Percentiles rank a stretch among this genome's conserved stretches.
Evolutionary conservation across 2,329 filamentous ascomycete species (phyloP).

Genomic region (Colletotrichum tamarilloi): DNA sequence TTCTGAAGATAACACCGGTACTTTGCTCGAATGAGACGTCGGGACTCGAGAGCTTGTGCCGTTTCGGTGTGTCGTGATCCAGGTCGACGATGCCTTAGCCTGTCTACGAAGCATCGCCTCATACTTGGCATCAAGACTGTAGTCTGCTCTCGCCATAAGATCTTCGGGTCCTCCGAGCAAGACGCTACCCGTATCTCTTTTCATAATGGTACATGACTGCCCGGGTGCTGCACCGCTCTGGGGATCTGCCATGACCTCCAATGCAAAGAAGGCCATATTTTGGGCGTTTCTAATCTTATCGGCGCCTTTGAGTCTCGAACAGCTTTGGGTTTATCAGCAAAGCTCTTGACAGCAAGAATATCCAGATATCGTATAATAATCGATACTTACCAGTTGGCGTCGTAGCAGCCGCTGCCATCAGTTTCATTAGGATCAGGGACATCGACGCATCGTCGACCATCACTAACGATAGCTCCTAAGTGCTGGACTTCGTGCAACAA

Average conservation of each 20-base stretch:
- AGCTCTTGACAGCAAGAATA: fast-evolving
- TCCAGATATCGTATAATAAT: fast-evolving
- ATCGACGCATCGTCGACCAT: background rate
- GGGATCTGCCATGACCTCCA: slow-evolving; percentile 14
- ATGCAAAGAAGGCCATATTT: slow-evolving; percentile 3
- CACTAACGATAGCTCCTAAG: background rate
- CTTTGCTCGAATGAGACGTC: background rate
- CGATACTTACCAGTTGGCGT: background rate
- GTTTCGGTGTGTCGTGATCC: background rate
- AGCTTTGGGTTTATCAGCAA: background rate
- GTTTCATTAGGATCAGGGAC: background rate
- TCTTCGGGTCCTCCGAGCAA: background rate
- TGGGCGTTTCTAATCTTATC: slow-evolving; percentile 17
- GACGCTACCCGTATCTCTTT: background rate
- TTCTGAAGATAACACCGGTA: background rate
- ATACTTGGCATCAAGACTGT: background rate
- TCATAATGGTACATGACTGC: slow-evolving; percentile 12
- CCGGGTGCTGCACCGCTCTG: background rate
- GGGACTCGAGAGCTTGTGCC: background rate
- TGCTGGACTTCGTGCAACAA: slow-evolving; percentile 11
- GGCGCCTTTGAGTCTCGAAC: background rate
- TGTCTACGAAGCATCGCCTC: background rate
- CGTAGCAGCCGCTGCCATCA: slow-evolving; percentile 4
- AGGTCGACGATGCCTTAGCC: background rate
- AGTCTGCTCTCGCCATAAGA: background rate